Percentiles rank a stretch among this genome's conserved stretches.
These are phyloP conservation scores for Barnettozyma botsteinii DNA, from an alignment of 805 yeast species.

Conservation along the genomic window DNA sequence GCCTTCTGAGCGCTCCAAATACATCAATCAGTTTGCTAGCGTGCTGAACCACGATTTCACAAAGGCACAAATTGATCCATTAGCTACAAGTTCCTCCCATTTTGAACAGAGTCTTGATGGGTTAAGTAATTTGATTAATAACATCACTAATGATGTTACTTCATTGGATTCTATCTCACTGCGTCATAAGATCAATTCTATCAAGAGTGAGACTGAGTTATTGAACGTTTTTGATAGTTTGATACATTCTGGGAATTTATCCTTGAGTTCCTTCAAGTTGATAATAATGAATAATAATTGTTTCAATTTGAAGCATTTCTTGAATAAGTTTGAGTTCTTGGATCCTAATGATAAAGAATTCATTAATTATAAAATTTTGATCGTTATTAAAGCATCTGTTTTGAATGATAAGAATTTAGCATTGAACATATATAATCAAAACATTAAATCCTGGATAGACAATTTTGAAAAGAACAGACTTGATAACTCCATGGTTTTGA, in stretches of 20 bases:
- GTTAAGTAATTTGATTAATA: constrained; percentile 3
- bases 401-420: constrained; percentile 2
- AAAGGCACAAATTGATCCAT: background rate
- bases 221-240: constrained; percentile 8
- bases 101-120: constrained; percentile 9
- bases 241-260: constrained; percentile 6
- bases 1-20: constrained; percentile 3
- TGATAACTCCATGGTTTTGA: constrained; percentile 1
- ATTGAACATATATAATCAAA: constrained; percentile 2
- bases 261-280: constrained; percentile 3
- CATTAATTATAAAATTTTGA: constrained; percentile 4
- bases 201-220: constrained; percentile 3
- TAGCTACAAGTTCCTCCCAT: constrained; percentile 1
- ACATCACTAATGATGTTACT: background rate
- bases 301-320: constrained; percentile 4
- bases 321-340: constrained; percentile 9
- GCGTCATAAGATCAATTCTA: background rate
- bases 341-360: constrained; percentile 3
- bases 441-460: constrained; percentile 2
- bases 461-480: background rate
- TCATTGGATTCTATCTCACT: constrained; percentile 1
- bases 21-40: constrained; percentile 8
- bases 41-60: constrained; percentile 5
- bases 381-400: constrained; percentile 6
- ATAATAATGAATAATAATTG: constrained; percentile 7